phyloP scores from a whole-genome alignment of 768 basidiomycete species.

The Russula foetens region DNA sequence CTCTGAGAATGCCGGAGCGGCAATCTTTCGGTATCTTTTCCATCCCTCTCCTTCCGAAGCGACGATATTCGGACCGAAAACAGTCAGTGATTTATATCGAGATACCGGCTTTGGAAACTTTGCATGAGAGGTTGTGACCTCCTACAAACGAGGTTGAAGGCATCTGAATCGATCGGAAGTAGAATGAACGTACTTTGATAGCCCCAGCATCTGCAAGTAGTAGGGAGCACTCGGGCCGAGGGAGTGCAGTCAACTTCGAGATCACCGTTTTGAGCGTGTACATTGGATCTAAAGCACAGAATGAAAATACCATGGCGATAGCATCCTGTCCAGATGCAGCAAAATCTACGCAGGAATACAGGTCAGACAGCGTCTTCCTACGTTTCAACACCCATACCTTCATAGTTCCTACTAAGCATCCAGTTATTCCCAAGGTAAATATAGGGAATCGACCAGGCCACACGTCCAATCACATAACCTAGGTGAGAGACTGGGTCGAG shows the following conservation, averaged over 20 bases:
- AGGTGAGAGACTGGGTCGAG: not conserved
- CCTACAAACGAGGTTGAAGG: slow-evolving; percentile 29
- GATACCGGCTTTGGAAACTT: slow-evolving; percentile 51
- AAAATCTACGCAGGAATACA: not conserved
- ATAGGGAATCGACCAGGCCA: not conserved
- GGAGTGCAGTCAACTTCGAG: not conserved
- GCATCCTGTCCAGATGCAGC: slow-evolving; percentile 6
- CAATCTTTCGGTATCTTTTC: slow-evolving; percentile 56
- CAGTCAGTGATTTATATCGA: slow-evolving; percentile 36
- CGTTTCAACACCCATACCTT: not conserved
- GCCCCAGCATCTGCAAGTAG: slow-evolving; percentile 10
- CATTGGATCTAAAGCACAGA: not conserved
- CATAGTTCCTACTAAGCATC: not conserved
- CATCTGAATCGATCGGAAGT: too few species aligned
- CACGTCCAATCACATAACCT: not conserved
- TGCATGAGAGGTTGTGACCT: slow-evolving; percentile 38
- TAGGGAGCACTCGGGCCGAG: not conserved
- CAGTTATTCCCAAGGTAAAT: not conserved
- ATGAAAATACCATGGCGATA: not conserved
- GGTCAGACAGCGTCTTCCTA: not conserved
- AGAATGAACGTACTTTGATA: not conserved
- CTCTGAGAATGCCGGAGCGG: slow-evolving; percentile 56
- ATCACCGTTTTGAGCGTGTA: not conserved
- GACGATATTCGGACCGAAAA: slow-evolving; percentile 56
- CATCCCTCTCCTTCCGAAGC: slow-evolving; percentile 51